Conservation (phyloP, 1,139 yeast genomes). For the Zygosaccharomyces sapae region DNA sequence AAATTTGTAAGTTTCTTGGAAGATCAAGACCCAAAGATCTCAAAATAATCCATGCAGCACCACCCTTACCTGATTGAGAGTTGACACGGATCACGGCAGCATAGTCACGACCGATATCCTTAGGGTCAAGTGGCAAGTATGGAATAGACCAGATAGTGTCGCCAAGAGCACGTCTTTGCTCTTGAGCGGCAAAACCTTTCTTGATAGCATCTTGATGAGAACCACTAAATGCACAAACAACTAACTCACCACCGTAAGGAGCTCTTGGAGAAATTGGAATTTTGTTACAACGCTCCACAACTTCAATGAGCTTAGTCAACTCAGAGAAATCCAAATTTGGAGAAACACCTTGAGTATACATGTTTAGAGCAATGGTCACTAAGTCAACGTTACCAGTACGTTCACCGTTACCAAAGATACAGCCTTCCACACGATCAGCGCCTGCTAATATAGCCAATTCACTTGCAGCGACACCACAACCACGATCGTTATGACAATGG, state of each 20-base stretch:
- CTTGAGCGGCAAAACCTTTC: constrained; percentile 77
- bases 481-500: constrained; percentile 95
- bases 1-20: constrained; percentile 88
- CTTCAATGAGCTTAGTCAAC: constrained; percentile 71
- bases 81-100: constrained; percentile 97
- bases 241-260: constrained; percentile 95
- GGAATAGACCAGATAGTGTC: constrained; percentile 72
- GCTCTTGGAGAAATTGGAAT: constrained; percentile 91
- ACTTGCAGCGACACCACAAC: constrained; percentile 97
- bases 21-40: constrained; percentile 84
- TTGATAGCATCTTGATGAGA: constrained; percentile 98
- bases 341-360: constrained; percentile 89
- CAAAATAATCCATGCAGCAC: constrained; percentile 95
- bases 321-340: constrained; percentile 88
- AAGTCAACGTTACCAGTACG: constrained; percentile 97
- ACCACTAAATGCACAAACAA: constrained; percentile 94
- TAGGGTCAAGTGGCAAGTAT: constrained; percentile 92
- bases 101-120: constrained; percentile 92
- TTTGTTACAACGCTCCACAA: constrained; percentile 91
- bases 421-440: constrained; percentile 97
- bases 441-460: constrained; percentile 94
- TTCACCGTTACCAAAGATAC: constrained; percentile 96
- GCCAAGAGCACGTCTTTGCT: constrained; percentile 45
- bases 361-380: constrained; percentile 85
- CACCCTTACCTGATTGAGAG: constrained; percentile 98